A percentile compares a stretch with the other conserved stretches of the same genome.
Evolutionary conservation across 2,329 filamentous ascomycete species (phyloP).

Genomic region (Botryotinia narcissicola): DNA sequence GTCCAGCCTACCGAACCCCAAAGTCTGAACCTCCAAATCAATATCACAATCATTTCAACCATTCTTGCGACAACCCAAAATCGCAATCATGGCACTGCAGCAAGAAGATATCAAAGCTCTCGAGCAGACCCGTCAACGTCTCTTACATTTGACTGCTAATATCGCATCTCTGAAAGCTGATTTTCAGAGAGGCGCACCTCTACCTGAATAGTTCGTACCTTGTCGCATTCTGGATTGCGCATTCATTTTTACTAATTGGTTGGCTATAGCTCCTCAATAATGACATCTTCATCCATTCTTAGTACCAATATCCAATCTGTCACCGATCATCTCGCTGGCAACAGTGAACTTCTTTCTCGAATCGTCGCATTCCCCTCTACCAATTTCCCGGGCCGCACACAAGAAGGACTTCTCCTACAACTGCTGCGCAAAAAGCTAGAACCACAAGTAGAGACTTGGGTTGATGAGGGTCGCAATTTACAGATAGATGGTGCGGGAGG

Average conservation of each 20-base stretch:
- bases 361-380: constrained; percentile 75
- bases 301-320: constrained; percentile 67
- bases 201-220: constrained; percentile 61
- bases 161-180: constrained; percentile 62
- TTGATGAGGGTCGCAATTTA: constrained; percentile 59
- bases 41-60: neutral
- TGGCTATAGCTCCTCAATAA: constrained; percentile 60
- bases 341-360: constrained; percentile 65
- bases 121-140: constrained; percentile 66
- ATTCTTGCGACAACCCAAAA: constrained; percentile 4
- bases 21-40: neutral
- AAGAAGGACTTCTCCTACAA: constrained; percentile 63
- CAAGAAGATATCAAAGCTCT: constrained; percentile 63
- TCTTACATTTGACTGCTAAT: constrained; percentile 66
- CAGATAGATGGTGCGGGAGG: constrained; percentile 28
- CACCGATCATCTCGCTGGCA: constrained; percentile 61
- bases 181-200: constrained; percentile 59
- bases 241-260: constrained; percentile 22
- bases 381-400: constrained; percentile 67
- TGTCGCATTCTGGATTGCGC: neutral
- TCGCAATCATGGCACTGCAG: constrained; percentile 31
- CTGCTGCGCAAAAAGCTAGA: constrained; percentile 82
- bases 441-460: constrained; percentile 70
- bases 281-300: constrained; percentile 69
- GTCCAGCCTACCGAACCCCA: neutral